phyloP scores from a whole-genome alignment of 192 early-diverging fungal genomes.

The Coemansia sp. region DNA sequence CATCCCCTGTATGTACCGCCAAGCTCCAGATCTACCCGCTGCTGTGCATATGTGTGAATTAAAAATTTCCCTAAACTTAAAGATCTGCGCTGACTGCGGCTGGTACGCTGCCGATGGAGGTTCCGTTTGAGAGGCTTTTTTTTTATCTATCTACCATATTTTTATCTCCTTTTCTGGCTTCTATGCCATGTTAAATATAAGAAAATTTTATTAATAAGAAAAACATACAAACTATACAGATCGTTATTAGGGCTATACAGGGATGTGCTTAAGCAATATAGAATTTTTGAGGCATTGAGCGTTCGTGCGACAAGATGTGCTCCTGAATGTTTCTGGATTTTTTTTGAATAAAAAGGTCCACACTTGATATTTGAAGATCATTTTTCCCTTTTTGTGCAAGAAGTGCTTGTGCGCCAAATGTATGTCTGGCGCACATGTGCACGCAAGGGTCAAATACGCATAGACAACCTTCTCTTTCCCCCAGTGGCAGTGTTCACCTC shows the following conservation, averaged over 20 bases:
- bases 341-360: background rate
- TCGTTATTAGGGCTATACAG: background rate
- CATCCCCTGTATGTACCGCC: background rate
- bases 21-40: background rate
- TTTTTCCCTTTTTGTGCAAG: background rate
- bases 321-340: background rate
- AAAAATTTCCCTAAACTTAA: background rate
- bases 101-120: background rate
- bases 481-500: background rate
- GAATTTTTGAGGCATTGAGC: background rate
- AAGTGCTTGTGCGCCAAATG: background rate
- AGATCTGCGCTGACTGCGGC: background rate
- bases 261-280: background rate
- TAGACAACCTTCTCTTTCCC: background rate
- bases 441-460: background rate
- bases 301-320: background rate
- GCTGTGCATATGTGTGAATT: conserved; percentile 2
- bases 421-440: background rate
- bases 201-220: conserved; percentile 2
- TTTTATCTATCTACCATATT: background rate
- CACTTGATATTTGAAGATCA: background rate
- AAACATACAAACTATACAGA: conserved; percentile 4
- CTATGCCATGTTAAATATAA: background rate
- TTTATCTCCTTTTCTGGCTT: background rate
- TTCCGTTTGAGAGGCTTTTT: background rate